phyloP scores from a whole-genome alignment of 352 stramenopile genomes.

The Globisporangium sylvaticum region DNA sequence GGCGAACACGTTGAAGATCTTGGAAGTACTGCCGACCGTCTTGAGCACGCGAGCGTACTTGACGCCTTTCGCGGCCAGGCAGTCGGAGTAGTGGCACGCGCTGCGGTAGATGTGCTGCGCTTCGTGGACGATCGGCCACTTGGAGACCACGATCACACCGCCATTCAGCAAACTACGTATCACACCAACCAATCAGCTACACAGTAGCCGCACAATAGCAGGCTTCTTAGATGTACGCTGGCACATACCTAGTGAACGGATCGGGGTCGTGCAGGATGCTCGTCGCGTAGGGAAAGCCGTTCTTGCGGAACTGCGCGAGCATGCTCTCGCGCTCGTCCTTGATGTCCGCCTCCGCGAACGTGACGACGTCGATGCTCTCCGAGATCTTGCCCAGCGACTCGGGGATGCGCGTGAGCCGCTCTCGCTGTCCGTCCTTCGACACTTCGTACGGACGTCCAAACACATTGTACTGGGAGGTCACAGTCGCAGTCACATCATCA shows the following conservation, averaged over 20 bases:
- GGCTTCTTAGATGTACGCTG: not conserved
- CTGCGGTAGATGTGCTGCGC: constrained; percentile 74
- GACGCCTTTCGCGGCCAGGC: constrained; percentile 76
- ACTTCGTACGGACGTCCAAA: constrained; percentile 71
- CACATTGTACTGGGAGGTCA: constrained; percentile 66
- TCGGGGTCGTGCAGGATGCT: constrained; percentile 71
- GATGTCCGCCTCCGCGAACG: constrained; percentile 69
- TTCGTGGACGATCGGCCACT: constrained; percentile 74
- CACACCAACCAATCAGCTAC: not conserved
- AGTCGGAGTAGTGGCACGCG: constrained; percentile 83
- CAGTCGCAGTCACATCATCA: not conserved
- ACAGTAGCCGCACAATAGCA: not conserved
- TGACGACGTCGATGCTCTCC: constrained; percentile 62
- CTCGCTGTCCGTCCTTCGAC: constrained; percentile 62
- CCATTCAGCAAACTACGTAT: constrained; percentile 70
- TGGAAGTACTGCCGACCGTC: constrained; percentile 36
- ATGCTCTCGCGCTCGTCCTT: constrained; percentile 48
- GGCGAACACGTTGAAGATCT: constrained; percentile 84
- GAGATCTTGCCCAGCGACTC: constrained; percentile 43
- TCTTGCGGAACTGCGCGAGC: constrained; percentile 49
- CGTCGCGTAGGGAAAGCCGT: constrained; percentile 60
- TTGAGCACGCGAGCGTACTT: constrained; percentile 81
- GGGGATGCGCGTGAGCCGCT: constrained; percentile 60
- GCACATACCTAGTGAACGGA: constrained; percentile 59
- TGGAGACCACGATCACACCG: constrained; percentile 77